phyloP scores from a whole-genome alignment of 352 stramenopile genomes.

The Chrysophaeum taylorii region DNA sequence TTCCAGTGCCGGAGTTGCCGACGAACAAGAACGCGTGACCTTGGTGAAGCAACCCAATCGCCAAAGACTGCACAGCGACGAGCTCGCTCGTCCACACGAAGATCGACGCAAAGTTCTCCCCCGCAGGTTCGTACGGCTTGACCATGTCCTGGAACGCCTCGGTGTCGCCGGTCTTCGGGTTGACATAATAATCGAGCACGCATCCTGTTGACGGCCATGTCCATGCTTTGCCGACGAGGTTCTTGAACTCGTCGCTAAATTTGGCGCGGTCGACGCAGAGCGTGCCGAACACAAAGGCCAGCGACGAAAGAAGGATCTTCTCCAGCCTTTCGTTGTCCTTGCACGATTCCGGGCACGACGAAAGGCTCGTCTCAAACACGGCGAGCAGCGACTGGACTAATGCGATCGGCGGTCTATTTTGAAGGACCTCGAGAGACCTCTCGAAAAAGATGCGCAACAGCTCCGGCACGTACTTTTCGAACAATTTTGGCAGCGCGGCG shows the following conservation, averaged over 20 bases:
- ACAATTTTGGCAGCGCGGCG: constrained; percentile 50
- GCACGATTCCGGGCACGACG: constrained; percentile 52
- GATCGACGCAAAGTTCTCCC: constrained; percentile 52
- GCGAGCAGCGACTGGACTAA: constrained; percentile 70
- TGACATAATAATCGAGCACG: constrained; percentile 21
- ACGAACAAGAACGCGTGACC: constrained; percentile 60
- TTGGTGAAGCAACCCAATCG: constrained; percentile 54
- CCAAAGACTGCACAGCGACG: constrained; percentile 50
- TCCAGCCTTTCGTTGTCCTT: constrained; percentile 58
- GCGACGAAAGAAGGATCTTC: no score
- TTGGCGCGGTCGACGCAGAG: constrained; percentile 58
- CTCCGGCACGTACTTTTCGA: constrained; percentile 72
- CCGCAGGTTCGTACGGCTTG: constrained; percentile 22
- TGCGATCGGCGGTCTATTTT: constrained; percentile 62
- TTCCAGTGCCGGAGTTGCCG: constrained; percentile 63
- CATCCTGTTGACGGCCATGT: no score
- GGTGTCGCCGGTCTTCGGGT: constrained; percentile 15
- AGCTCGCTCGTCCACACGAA: constrained; percentile 63
- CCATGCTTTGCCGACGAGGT: constrained; percentile 45
- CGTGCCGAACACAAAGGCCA: constrained; percentile 72
- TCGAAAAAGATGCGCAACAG: constrained; percentile 49
- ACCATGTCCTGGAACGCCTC: constrained; percentile 16
- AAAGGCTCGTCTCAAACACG: constrained; percentile 71
- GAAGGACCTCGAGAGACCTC: constrained; percentile 63
- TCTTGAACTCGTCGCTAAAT: constrained; percentile 37